Evolutionary conservation across 1,284 basidiomycete species (phyloP), one percentile per base, ranked within the genome.

Genomic region (Leccinum variabile): DNA sequence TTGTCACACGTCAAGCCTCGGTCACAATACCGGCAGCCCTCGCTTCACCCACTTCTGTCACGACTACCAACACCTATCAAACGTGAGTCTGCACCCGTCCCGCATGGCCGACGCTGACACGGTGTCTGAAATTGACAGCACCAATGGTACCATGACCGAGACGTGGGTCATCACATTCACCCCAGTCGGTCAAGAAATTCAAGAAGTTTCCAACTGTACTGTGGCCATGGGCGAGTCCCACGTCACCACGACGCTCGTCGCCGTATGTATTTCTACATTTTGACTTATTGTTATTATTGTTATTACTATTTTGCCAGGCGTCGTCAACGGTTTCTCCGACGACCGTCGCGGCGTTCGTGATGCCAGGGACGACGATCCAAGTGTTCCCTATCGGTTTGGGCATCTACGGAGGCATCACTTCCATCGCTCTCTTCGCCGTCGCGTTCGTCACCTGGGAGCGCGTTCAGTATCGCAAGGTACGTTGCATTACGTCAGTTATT

Each of bases 371-470:
- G 76, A 80, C 81, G 61, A 70, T 94, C 25, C 82, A 85, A 41
- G 91, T 94, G 4, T 79, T 93, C 56, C 92, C 91, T 0, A 86
- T 93, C 66, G 91, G 91, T 68, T 80, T 94, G 56, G 89, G 88
- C 61, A 82, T 94, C 18, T 93, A 91, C 71, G 90, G 88, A 54
- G 91, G 89, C 67, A 88, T 94, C 64, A 90, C 90, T 28, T 87
- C 89, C 11, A 88, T 93, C 70, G 88, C 87, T 22, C 74, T 94
- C 68, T 86, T 89, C 65, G 85, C 90, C n/a, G 89, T 94, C 65
- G 87, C 83, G 59, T 78, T 91, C 70, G 91, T 92, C 63, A 93
- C 91, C 25, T 91, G 88, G 71, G 91, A 93, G 79, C 83, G 91
- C 58, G 87, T 90, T 33, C 90, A 88, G 75, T 90, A 91, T 73